Evolutionary conservation across 345 rosid species (phyloP), one percentile per base, ranked within the genome.

Genomic region (Stellera chamaejasme): DNA sequence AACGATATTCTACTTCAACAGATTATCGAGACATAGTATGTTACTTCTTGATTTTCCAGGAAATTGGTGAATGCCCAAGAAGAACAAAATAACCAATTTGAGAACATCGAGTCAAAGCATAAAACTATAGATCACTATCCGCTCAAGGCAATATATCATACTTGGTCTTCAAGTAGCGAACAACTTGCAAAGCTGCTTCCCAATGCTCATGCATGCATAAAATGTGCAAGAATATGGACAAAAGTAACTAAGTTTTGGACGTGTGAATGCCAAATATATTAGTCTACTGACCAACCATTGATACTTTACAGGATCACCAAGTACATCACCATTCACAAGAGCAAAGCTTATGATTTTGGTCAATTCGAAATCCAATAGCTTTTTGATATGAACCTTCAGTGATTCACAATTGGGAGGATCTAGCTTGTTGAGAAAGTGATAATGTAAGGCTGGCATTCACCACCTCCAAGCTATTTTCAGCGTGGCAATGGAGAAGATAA

Each of bases 1-100:
- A 10, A 5, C 19, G 9, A 45, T 62, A 63, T 15, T 63, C 54
- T 0, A 52, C 58, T 52, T 44, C 51, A 0, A 13, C 58, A 6
- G 52, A 52, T 0, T 52, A 62, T 2, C 32, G 1, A 6, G 27
- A 51, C 7, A 61, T 43, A 0, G 14, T 43, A 10, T n/a, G 1
- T 43, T 61, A 50, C 16, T 61, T 51, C 42, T 51, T 52, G 25
- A 50, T 49, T 8, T 52, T 42, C 50, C 65, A 61, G 0, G 58
- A 50, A 14, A 61, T 44, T 12, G 32, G 58, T 0, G 51, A 52
- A 1, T 9, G 13, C 2, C 65, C 50, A 41, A 61, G 58, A 7
- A 43, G 6, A 11, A 43, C 13, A 23, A 61, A 39, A 8, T 45
- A 32, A 61, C 3, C 65, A 13, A 19, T 50, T 8, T 4, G 39